These are phyloP conservation scores for Vitis hybrid DNA, from an alignment of 177 flowering plant species.

Conservation along the genomic window DNA sequence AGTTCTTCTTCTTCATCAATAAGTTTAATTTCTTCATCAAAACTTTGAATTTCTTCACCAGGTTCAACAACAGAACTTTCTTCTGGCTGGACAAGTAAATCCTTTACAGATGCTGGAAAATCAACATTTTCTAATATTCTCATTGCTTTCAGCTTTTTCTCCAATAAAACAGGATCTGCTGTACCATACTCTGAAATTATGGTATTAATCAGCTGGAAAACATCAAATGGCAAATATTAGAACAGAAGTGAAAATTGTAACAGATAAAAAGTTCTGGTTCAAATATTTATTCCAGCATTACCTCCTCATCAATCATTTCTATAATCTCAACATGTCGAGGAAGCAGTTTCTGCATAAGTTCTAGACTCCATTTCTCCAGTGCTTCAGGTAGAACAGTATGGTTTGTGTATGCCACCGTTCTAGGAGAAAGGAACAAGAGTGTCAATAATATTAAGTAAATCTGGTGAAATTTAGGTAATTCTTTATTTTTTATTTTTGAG, in stretches of 20 bases:
- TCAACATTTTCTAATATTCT: conserved; percentile 88
- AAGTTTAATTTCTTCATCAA: conserved; percentile 10
- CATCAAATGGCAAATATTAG: conserved; percentile 13
- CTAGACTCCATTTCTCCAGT: conserved; percentile 95
- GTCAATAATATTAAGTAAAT: neutral
- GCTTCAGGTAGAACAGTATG: conserved; percentile 99
- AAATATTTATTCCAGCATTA: conserved; percentile 19
- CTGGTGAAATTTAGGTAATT: neutral
- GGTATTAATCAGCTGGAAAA: conserved; percentile 61
- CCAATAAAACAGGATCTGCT: conserved; percentile 54
- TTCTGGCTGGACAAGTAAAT: conserved; percentile 46
- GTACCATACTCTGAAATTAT: conserved; percentile 76
- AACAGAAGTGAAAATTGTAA: neutral
- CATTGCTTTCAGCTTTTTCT: conserved; percentile 66
- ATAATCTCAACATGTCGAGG: conserved; percentile 97
- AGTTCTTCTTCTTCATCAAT: conserved; percentile 14
- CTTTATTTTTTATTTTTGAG: too few relatives aligned
- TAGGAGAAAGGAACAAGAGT: conserved; percentile 24
- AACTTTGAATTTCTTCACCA: neutral
- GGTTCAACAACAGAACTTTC: conserved; percentile 23
- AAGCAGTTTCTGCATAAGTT: conserved; percentile 85
- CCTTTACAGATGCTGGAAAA: conserved; percentile 52
- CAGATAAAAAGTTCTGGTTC: neutral
- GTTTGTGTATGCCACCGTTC: conserved; percentile 95
- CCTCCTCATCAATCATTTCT: conserved; percentile 92